phyloP scores from a whole-genome alignment of 2,329 filamentous ascomycete genomes.

The Seiridium unicorne region DNA sequence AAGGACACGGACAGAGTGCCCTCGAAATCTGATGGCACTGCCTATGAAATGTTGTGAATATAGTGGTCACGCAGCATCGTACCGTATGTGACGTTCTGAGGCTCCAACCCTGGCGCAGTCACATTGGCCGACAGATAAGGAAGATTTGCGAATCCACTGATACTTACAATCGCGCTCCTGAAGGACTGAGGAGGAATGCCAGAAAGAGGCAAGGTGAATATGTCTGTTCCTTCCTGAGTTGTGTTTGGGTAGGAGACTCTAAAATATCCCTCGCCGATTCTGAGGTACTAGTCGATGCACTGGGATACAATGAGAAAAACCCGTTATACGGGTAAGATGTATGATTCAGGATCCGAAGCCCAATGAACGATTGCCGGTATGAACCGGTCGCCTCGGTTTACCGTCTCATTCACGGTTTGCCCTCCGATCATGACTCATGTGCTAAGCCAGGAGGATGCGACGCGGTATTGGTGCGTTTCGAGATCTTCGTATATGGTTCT shows the following conservation, averaged over 20 bases:
- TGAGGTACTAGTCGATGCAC: slow-evolving; percentile 39
- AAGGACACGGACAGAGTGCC: slow-evolving; percentile 36
- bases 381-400: slow-evolving; percentile 37
- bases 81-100: slow-evolving; percentile 34
- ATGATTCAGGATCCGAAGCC: slow-evolving; percentile 36
- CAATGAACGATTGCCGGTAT: slow-evolving; percentile 45
- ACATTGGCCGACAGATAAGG: slow-evolving; percentile 39
- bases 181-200: slow-evolving; percentile 38
- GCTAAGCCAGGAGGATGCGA: slow-evolving; percentile 39
- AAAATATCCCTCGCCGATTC: slow-evolving; percentile 31
- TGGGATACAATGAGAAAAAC: slow-evolving; percentile 39
- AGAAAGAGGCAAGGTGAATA: slow-evolving; percentile 37
- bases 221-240: slow-evolving; percentile 34
- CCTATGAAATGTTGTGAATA: slow-evolving; percentile 46
- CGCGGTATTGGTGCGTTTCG: slow-evolving; percentile 24
- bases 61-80: slow-evolving; percentile 36
- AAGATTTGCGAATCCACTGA: slow-evolving; percentile 31
- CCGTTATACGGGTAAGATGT: slow-evolving; percentile 36
- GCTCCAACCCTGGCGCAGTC: slow-evolving; percentile 33
- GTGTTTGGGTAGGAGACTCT: slow-evolving; percentile 37
- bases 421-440: slow-evolving; percentile 41
- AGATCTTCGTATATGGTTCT: slow-evolving; percentile 35
- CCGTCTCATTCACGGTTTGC: slow-evolving; percentile 32
- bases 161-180: slow-evolving; percentile 25
- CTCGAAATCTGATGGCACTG: slow-evolving; percentile 35